These are phyloP conservation scores for Tetrahymena thermophila DNA, from an alignment of 73 alveolate species.

Conservation along the genomic window DNA sequence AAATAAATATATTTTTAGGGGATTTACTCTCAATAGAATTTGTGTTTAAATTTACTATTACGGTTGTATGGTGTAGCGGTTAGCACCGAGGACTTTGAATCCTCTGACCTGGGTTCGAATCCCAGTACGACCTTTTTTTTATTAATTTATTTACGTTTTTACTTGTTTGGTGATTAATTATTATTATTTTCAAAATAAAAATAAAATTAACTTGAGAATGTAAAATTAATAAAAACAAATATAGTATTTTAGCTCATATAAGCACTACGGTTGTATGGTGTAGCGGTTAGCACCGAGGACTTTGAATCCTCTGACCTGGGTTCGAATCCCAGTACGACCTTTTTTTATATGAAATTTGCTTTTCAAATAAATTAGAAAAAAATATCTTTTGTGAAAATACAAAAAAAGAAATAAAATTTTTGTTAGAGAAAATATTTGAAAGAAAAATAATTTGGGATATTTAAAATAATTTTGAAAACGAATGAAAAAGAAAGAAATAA, in stretches of 20 bases:
- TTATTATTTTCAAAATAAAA: too few species aligned
- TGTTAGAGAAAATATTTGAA: neutral
- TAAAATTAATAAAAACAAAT: neutral
- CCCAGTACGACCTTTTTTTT: neutral
- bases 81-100: slow-evolving; percentile 4
- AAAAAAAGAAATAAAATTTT: too few species aligned
- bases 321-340: neutral
- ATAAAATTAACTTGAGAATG: neutral
- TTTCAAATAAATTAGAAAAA: too few species aligned
- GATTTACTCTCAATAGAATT: neutral
- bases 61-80: slow-evolving; percentile 6
- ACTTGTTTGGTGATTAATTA: too few species aligned
- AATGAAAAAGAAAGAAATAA: too few species aligned
- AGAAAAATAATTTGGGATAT: too few species aligned
- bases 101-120: slow-evolving; percentile 6
- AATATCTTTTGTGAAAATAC: neutral
- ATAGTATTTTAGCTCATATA: too few species aligned
- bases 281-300: neutral
- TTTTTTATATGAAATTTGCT: too few species aligned
- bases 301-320: neutral
- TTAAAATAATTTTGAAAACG: neutral
- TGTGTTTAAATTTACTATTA: neutral
- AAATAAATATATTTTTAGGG: neutral
- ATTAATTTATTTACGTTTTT: too few species aligned
- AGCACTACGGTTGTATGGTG: neutral